These are phyloP conservation scores for Nemania serpens DNA, from an alignment of 2,329 filamentous ascomycete species.

Conservation along the genomic window DNA sequence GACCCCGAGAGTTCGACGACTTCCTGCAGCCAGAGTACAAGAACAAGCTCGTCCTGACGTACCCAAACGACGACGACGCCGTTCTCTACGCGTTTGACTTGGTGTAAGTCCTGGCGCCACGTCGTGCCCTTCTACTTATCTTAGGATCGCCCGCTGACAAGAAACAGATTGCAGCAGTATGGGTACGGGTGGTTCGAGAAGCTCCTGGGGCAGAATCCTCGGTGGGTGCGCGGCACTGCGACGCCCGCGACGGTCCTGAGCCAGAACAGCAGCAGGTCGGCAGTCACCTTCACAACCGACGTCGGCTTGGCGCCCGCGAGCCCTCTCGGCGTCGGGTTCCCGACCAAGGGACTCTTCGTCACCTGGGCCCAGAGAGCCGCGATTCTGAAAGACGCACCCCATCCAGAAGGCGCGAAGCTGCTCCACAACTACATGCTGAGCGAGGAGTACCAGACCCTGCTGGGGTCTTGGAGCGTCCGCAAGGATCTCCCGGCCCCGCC, in stretches of 20 bases:
- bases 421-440: conserved; percentile 19
- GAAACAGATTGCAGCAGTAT: conserved; percentile 13
- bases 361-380: conserved; percentile 20
- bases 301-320: conserved; percentile 1
- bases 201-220: conserved; percentile 16
- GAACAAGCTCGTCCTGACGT: conserved; percentile 22
- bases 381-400: conserved; percentile 18
- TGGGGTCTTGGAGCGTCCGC: conserved; percentile 13
- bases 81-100: conserved; percentile 23
- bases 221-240: conserved; percentile 18
- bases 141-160: not conserved
- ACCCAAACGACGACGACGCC: conserved; percentile 22
- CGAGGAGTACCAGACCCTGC: conserved; percentile 7
- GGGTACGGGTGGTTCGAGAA: conserved; percentile 23
- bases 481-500: conserved; percentile 9
- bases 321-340: conserved; percentile 7
- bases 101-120: not conserved
- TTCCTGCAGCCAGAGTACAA: conserved; percentile 22
- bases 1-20: conserved; percentile 18
- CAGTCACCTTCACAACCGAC: conserved; percentile 13
- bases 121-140: not conserved
- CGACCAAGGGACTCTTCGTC: conserved; percentile 16
- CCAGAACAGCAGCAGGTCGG: conserved; percentile 6
- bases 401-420: conserved; percentile 20
- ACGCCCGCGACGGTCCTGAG: conserved; percentile 12